Conservation (phyloP, 1,284 basidiomycete genomes). For the Leccinum fallax region DNA sequence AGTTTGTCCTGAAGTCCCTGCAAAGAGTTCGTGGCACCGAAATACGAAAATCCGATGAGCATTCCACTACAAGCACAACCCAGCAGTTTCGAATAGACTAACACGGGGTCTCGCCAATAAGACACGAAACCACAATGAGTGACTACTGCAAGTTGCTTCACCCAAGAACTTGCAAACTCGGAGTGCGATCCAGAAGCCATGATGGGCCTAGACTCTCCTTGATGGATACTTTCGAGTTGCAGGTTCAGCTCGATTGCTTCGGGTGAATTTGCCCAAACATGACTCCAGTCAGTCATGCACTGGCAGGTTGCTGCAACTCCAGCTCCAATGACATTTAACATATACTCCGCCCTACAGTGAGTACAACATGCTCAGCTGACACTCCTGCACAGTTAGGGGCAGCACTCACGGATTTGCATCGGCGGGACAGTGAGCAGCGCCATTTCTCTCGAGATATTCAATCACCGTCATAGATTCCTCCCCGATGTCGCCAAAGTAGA, state of each 20-base stretch:
- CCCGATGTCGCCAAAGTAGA: slow-evolving; percentile 81
- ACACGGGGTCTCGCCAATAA: slow-evolving; percentile 62
- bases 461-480: slow-evolving; percentile 56
- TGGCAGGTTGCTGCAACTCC: slow-evolving; percentile 49
- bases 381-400: background rate
- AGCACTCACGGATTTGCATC: slow-evolving; percentile 43
- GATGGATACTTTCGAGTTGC: slow-evolving; percentile 42
- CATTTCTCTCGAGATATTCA: slow-evolving; percentile 67
- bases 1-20: slow-evolving; percentile 83
- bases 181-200: slow-evolving; percentile 30
- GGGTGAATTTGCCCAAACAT: slow-evolving; percentile 43
- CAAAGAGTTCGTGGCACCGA: slow-evolving; percentile 59
- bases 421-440: slow-evolving; percentile 47
- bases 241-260: slow-evolving; percentile 37
- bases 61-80: slow-evolving; percentile 55
- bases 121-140: slow-evolving; percentile 38
- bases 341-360: slow-evolving; percentile 57
- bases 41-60: slow-evolving; percentile 69
- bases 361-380: background rate
- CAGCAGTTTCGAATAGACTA: slow-evolving; percentile 72
- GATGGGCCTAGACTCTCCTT: slow-evolving; percentile 20
- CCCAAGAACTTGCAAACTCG: slow-evolving; percentile 56
- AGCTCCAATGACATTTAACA: slow-evolving; percentile 70
- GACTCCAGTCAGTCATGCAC: slow-evolving; percentile 44
- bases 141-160: slow-evolving; percentile 49